A percentile compares a stretch with the other conserved stretches of the same genome.
Conservation (phyloP, 2,329 filamentous ascomycete species). For the Colletotrichum viniferum region DNA sequence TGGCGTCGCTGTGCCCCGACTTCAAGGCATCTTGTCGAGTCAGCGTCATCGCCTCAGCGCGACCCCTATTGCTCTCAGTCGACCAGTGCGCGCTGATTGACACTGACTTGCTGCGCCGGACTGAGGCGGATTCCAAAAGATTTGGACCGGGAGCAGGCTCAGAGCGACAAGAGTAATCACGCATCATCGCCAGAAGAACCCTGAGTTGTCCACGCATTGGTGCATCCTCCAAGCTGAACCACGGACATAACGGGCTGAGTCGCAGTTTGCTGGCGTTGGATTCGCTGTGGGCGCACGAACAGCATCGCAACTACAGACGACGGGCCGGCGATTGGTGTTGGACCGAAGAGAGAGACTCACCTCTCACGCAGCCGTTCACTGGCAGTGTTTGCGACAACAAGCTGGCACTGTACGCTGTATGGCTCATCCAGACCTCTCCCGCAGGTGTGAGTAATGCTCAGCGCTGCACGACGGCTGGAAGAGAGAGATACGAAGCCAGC, state of each 20-base stretch:
- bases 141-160: neutral
- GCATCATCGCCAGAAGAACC: neutral
- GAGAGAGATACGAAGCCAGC: neutral
- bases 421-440: neutral
- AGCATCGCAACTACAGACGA: neutral
- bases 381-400: neutral
- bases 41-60: neutral
- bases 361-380: neutral
- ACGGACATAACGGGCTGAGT: neutral
- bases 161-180: neutral
- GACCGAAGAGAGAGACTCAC: neutral
- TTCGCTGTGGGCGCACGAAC: conserved; percentile 3
- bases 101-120: neutral
- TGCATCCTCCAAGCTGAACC: conserved; percentile 5
- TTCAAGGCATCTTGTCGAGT: neutral
- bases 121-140: neutral
- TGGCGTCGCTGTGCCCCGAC: neutral
- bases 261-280: neutral
- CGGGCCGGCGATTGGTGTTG: neutral
- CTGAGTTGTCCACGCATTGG: neutral
- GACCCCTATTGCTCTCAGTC: neutral
- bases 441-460: conserved; percentile 10
- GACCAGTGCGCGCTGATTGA: neutral
- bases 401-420: neutral
- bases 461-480: neutral